A percentile compares a stretch with the other conserved stretches of the same genome.
Evolutionary conservation across 495 filamentous ascomycete genomes (phyloP).

Genomic region (Neurospora intermedia): DNA sequence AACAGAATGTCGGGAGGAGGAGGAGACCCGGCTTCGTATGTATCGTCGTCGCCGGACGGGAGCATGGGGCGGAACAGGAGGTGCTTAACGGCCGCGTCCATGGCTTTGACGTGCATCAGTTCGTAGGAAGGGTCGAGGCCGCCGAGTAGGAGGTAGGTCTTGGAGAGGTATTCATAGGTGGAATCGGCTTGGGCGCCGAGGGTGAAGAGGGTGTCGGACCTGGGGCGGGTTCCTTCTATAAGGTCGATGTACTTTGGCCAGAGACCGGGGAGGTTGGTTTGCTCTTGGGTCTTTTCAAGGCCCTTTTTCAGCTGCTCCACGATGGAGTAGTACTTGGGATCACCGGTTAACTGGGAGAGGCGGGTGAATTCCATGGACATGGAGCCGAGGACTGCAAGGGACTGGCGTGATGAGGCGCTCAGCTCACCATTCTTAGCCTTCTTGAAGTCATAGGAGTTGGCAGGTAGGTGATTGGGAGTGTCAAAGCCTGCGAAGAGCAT

Average conservation of each 20-base stretch:
- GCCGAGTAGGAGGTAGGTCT: conserved; percentile 39
- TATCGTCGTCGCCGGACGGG: conserved; percentile 25
- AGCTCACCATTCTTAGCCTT: conserved; percentile 54
- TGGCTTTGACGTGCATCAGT: conserved; percentile 40
- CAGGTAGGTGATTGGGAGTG: conserved; percentile 80
- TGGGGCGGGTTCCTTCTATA: conserved; percentile 13
- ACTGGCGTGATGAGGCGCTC: conserved; percentile 10
- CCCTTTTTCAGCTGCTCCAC: conserved; percentile 67
- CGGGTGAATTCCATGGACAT: conserved; percentile 79
- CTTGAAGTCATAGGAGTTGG: conserved; percentile 51
- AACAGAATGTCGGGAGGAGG: conserved; percentile 58
- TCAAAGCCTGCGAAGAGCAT: conserved; percentile 78
- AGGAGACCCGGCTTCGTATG: neutral
- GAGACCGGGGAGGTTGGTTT: conserved; percentile 65
- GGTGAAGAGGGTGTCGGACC: conserved; percentile 39
- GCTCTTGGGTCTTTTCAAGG: conserved; percentile 55
- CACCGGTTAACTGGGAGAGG: conserved; percentile 69
- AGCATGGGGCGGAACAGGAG: conserved; percentile 60
- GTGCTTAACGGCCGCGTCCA: conserved; percentile 50
- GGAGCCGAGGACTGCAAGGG: conserved; percentile 60
- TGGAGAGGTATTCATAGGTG: conserved; percentile 84
- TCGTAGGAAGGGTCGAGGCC: conserved; percentile 30
- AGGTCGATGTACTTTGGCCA: conserved; percentile 68
- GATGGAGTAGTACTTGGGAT: conserved; percentile 74
- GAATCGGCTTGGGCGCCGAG: conserved; percentile 69